Evolutionary conservation across 179 eudicot species (phyloP), one percentile per base, ranked within the genome.

Genomic region (Silene noctiflora): DNA sequence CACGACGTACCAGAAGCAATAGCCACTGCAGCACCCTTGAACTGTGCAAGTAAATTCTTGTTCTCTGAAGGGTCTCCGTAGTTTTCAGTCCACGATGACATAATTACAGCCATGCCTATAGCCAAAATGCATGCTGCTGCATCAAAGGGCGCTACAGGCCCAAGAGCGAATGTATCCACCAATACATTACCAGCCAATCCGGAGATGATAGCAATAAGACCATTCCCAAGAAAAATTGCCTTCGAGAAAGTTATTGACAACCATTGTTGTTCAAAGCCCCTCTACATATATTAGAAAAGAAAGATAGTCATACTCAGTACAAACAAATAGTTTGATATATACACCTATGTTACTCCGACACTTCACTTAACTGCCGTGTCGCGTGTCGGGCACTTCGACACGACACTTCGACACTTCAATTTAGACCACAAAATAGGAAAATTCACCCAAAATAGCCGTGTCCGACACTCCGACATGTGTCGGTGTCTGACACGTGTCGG

Each of bases 131-230:
- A 85, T 24, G 93, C 87, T 70, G 97, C 98, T 76, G 97, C 97
- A 84, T 92, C 98, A 83, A 94, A 94, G 53, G 98, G 98, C 0
- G 98, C 97, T 31, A 94, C 98, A 79, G 97, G 93, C 65, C 98
- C 98, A 42, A 94, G 86, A 25, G 48, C 81, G n/a, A 94, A n/a
- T 29, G 86, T 74, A 73, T 91, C 98, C 72, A 93, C 97, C 42
- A 95, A 85, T 56, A 93, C 71, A 80, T 95, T 93, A 69, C 96
- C 98, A 81, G 88, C 84, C 76, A 95, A 85, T 68, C 96, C 99
- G 71, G 97, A 69, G n/a, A 95, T 3, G 63, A 95, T 93, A 73
- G 97, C 99, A 75, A 93, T 86, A 67, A 94, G 93, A 80, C 98
- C 98, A 68, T 94, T 94, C 42, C 98, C 98, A 70, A 94, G 96